These are phyloP conservation scores for Phytophthora palmivora DNA, from an alignment of 352 stramenopile genomes.

Conservation along the genomic window DNA sequence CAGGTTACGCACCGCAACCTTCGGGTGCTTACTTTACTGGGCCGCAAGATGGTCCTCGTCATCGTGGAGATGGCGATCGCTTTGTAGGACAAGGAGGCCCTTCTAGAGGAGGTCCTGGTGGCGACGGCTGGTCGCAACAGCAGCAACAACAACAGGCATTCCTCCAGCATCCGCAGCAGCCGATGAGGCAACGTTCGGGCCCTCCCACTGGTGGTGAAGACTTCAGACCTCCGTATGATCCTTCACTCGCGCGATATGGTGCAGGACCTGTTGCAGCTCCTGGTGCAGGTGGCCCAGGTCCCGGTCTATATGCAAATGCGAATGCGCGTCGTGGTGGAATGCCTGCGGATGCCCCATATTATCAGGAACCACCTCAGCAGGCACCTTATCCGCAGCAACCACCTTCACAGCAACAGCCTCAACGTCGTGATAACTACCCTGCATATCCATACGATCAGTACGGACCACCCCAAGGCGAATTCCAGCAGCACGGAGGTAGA, in stretches of 20 bases:
- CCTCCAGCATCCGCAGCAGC: slow-evolving; percentile 33
- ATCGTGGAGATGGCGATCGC: slow-evolving; percentile 31
- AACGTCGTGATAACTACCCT: slow-evolving; percentile 33
- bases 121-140: slow-evolving; percentile 31
- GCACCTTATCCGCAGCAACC: slow-evolving; percentile 26
- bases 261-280: slow-evolving; percentile 25
- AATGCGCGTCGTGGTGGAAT: slow-evolving; percentile 29
- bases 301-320: slow-evolving; percentile 18
- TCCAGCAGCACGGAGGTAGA: slow-evolving; percentile 37
- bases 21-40: slow-evolving; percentile 35
- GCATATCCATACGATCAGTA: slow-evolving; percentile 42
- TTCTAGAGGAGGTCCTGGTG: slow-evolving; percentile 37
- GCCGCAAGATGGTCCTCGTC: slow-evolving; percentile 30
- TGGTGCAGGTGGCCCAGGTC: slow-evolving; percentile 12
- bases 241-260: slow-evolving; percentile 45
- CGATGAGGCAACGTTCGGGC: slow-evolving; percentile 31
- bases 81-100: slow-evolving; percentile 50
- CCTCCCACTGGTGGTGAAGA: slow-evolving; percentile 31
- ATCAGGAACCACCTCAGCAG: slow-evolving; percentile 38
- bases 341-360: slow-evolving; percentile 33
- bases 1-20: slow-evolving; percentile 29
- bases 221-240: slow-evolving; percentile 36
- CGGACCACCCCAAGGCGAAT: slow-evolving; percentile 38
- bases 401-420: slow-evolving; percentile 29
- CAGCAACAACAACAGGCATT: slow-evolving; percentile 35